A percentile compares a stretch with the other conserved stretches of the same genome.
These are phyloP conservation scores for Paspalum vaginatum DNA, from an alignment of 176 grass and related monocot species.

Conservation along the genomic window DNA sequence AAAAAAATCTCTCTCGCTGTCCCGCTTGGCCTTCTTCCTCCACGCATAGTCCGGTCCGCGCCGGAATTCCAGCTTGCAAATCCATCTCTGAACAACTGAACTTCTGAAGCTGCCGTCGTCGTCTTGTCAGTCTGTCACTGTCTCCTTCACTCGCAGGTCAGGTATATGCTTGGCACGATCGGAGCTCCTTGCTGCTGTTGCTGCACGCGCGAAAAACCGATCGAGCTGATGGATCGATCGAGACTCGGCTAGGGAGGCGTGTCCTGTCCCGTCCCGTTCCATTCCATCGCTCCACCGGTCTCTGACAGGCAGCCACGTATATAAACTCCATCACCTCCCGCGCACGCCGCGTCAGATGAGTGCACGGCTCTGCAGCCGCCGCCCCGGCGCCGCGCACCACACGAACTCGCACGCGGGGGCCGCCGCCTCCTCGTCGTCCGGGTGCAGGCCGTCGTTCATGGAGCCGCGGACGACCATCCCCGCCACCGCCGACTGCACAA, in stretches of 20 bases:
- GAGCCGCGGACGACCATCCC: conserved; percentile 28
- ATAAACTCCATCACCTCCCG: background rate
- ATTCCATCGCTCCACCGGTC: background rate
- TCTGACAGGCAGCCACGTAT: background rate
- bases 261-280: conserved; percentile 14
- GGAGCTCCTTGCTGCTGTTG: background rate
- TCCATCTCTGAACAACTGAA: background rate
- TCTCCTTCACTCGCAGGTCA: too few relatives aligned
- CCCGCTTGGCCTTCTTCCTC: too few relatives aligned
- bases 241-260: background rate
- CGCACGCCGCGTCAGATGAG: conserved; percentile 32
- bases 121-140: background rate
- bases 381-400: conserved; percentile 36
- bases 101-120: background rate
- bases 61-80: too few relatives aligned
- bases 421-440: background rate
- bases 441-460: conserved; percentile 31
- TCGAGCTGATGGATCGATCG: background rate
- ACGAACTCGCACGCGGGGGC: background rate
- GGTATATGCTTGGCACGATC: too few relatives aligned
- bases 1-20: background rate
- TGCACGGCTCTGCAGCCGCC: conserved; percentile 31
- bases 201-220: background rate
- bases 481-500: conserved; percentile 43
- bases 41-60: too few relatives aligned